These are phyloP conservation scores for Sugiyamaella lignohabitans DNA, from an alignment of 805 yeast species.

Conservation along the genomic window DNA sequence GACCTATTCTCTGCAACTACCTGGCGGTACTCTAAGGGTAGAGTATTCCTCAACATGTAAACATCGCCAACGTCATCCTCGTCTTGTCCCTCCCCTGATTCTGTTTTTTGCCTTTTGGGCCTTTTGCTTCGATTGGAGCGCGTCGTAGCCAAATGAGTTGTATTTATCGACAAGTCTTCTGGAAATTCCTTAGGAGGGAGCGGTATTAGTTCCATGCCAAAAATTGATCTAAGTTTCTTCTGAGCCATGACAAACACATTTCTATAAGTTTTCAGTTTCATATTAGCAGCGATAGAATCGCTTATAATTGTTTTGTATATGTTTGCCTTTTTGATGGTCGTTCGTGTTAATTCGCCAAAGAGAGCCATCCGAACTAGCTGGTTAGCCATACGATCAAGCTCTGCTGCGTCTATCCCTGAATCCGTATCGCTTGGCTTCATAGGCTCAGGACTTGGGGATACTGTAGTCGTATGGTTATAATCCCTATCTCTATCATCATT, in stretches of 20 bases:
- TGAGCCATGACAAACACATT: constrained; percentile 5
- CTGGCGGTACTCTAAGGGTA: not conserved
- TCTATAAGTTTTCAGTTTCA: not conserved
- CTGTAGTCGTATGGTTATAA: too few relatives aligned
- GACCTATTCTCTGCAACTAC: not conserved
- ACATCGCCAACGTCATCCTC: not conserved
- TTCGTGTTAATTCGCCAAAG: constrained; percentile 5
- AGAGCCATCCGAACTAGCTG: constrained; percentile 4
- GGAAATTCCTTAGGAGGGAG: constrained; percentile 9
- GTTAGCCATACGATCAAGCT: not conserved
- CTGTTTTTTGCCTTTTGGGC: not conserved
- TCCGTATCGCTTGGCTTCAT: too few relatives aligned
- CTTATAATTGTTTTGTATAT: not conserved
- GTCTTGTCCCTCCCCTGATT: not conserved
- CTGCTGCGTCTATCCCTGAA: too few relatives aligned
- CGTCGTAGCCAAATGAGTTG: too few relatives aligned
- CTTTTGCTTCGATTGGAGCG: not conserved
- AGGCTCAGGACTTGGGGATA: too few relatives aligned
- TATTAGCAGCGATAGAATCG: not conserved
- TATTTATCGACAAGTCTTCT: not conserved
- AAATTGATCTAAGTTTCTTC: constrained; percentile 3
- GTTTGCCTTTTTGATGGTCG: not conserved
- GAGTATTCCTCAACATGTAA: constrained; percentile 1
- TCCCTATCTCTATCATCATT: too few relatives aligned
- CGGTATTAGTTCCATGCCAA: constrained; percentile 14